Conservation (phyloP, 2,329 filamentous ascomycete species). For the Didymella exigua region DNA sequence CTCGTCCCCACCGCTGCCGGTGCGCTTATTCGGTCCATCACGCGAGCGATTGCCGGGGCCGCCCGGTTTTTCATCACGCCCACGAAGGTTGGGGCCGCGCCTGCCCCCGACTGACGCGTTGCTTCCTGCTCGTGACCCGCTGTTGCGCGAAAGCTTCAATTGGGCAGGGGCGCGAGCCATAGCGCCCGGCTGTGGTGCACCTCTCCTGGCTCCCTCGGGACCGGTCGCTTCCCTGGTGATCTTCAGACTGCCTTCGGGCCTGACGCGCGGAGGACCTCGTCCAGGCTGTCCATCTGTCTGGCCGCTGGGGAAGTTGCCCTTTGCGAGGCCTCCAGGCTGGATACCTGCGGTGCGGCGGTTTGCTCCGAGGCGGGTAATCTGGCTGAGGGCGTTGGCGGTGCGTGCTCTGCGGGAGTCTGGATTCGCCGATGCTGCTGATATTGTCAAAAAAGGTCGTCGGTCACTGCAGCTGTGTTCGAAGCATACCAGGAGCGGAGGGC, state of each 20-base stretch:
- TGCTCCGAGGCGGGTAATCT: constrained; percentile 32
- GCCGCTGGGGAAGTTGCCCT: constrained; percentile 30
- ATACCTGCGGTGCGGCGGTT: constrained; percentile 19
- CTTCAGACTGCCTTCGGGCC: constrained; percentile 29
- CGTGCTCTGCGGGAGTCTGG: constrained; percentile 34
- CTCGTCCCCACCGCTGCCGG: constrained; percentile 15
- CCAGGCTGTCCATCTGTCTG: constrained; percentile 16
- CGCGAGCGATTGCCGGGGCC: constrained; percentile 14
- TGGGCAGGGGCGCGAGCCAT: constrained; percentile 42
- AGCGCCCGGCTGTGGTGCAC: constrained; percentile 28
- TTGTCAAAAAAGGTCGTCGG: constrained; percentile 15
- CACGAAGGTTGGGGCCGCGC: constrained; percentile 37
- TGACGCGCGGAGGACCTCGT: constrained; percentile 12
- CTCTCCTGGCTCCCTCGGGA: neutral
- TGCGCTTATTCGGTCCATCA: constrained; percentile 32
- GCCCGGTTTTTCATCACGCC: constrained; percentile 22
- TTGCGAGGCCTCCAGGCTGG: constrained; percentile 25
- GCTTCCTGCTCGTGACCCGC: neutral
- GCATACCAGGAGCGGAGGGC: constrained; percentile 29
- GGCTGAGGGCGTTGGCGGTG: constrained; percentile 31
- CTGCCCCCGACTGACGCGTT: constrained; percentile 15
- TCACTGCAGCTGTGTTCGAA: neutral
- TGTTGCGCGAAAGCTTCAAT: constrained; percentile 25
- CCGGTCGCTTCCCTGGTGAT: constrained; percentile 19
- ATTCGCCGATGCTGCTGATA: constrained; percentile 12